Conservation (phyloP, 495 filamentous ascomycete species). For the Chaetomium tenue region DNA sequence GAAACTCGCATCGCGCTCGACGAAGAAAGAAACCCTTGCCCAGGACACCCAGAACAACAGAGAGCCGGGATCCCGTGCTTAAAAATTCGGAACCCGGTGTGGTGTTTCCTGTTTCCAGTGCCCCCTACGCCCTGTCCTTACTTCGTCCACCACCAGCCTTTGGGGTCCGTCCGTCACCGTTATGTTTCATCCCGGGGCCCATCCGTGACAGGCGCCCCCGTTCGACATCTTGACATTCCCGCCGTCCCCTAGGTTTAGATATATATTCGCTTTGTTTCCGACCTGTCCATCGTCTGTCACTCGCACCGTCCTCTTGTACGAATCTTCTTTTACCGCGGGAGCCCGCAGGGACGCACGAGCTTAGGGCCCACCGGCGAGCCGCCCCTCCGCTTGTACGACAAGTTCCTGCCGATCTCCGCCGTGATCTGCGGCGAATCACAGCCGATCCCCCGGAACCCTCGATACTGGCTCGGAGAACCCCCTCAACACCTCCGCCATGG, state of each 20-base stretch:
- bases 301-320: background rate
- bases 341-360: slow-evolving; percentile 18
- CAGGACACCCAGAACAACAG: background rate
- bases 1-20: background rate
- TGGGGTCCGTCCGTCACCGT: slow-evolving; percentile 15
- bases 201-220: slow-evolving; percentile 14
- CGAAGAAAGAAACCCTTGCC: background rate
- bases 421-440: slow-evolving; percentile 28
- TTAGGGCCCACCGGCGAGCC: slow-evolving; percentile 15
- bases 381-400: slow-evolving; percentile 25
- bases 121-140: slow-evolving; percentile 6
- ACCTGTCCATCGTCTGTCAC: background rate
- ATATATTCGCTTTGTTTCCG: background rate
- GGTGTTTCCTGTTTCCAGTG: slow-evolving; percentile 14
- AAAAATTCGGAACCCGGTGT: background rate
- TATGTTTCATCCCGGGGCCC: slow-evolving; percentile 21
- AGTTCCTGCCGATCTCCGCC: slow-evolving; percentile 36
- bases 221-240: slow-evolving; percentile 8
- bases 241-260: background rate
- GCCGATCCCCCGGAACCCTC: slow-evolving; percentile 11
- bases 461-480: slow-evolving; percentile 11
- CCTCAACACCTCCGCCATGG: slow-evolving; percentile 23
- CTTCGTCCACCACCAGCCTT: slow-evolving; percentile 3
- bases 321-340: slow-evolving; percentile 24
- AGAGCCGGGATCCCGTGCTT: background rate